Conservation (phyloP, 1,284 basidiomycete genomes). For the Microstroma glucosiphilum region DNA sequence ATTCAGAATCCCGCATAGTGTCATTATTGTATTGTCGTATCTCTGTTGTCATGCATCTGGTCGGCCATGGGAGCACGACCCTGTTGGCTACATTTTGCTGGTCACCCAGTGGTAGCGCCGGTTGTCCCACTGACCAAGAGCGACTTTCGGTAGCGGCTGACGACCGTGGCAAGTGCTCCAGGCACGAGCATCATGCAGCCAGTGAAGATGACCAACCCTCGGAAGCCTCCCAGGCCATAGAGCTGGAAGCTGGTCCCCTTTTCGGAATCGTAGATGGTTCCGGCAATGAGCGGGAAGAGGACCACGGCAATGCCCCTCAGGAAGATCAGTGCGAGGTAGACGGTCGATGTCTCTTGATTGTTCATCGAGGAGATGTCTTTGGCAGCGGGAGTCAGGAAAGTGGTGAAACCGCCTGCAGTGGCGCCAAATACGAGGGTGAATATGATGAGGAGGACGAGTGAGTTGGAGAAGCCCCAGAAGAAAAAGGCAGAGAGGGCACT, state of each 20-base stretch:
- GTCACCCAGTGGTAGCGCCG: too few species aligned
- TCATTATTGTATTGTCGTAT: too few species aligned
- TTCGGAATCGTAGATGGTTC: conserved; percentile 13
- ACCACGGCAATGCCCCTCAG: conserved; percentile 28
- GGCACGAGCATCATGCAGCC: conserved; percentile 15
- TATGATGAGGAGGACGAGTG: conserved; percentile 29
- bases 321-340: conserved; percentile 23
- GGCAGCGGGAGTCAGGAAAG: conserved; percentile 25
- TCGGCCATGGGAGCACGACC: too few species aligned
- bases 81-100: too few species aligned
- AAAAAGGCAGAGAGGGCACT: conserved; percentile 26
- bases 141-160: too few species aligned
- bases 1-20: too few species aligned
- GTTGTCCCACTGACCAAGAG: too few species aligned
- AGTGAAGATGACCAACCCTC: conserved; percentile 24
- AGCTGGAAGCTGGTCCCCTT: conserved; percentile 18
- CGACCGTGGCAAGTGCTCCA: too few species aligned
- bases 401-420: conserved; percentile 14
- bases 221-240: conserved; percentile 26
- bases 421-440: conserved; percentile 34
- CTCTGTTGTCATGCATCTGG: too few species aligned
- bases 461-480: conserved; percentile 31
- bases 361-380: conserved; percentile 16
- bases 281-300: conserved; percentile 30
- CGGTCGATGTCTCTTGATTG: conserved; percentile 12